Percentiles rank a stretch among this genome's conserved stretches.
phyloP scores from a whole-genome alignment of 768 basidiomycete species.

The Russula lepida region DNA sequence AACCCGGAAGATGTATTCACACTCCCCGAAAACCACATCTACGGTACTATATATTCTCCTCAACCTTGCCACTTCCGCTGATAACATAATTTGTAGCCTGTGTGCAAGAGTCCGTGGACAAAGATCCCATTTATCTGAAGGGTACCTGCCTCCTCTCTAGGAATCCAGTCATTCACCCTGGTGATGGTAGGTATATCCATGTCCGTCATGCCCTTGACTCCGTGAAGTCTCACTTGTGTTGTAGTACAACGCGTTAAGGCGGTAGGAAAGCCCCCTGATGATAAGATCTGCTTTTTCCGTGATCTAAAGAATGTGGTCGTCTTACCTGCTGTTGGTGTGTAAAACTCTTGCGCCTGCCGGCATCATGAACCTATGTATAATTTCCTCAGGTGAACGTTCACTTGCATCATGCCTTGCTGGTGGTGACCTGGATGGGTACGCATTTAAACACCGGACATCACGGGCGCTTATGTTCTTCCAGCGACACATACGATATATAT shows the following conservation, averaged over 20 bases:
- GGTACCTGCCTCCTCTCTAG: slow-evolving; percentile 23
- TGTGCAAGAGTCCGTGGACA: slow-evolving; percentile 13
- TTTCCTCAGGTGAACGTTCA: slow-evolving; percentile 43
- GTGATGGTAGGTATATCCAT: slow-evolving; percentile 23
- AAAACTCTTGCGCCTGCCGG: too few species aligned
- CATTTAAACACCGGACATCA: not conserved
- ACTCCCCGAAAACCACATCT: slow-evolving; percentile 6
- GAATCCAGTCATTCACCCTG: slow-evolving; percentile 30
- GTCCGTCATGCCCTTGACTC: not conserved
- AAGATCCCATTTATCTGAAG: slow-evolving; percentile 1
- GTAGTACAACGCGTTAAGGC: slow-evolving; percentile 24
- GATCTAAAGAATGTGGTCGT: slow-evolving; percentile 24
- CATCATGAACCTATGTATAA: not conserved
- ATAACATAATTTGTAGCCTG: slow-evolving; percentile 3
- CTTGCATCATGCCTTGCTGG: slow-evolving; percentile 63
- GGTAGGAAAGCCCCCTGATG: slow-evolving; percentile 26
- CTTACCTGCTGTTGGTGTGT: slow-evolving; percentile 18
- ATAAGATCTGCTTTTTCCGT: slow-evolving; percentile 19
- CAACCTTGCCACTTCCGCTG: not conserved
- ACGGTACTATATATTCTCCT: not conserved
- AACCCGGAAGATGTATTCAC: slow-evolving; percentile 10
- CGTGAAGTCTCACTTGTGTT: not conserved
- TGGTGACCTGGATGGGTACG: slow-evolving; percentile 73
- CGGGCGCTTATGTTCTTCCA: slow-evolving; percentile 23
- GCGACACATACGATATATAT: slow-evolving; percentile 54